Evolutionary conservation across 31 red algal genomes (phyloP), one percentile per base, ranked within the genome.

Genomic region (Asparagopsis taxiformis): DNA sequence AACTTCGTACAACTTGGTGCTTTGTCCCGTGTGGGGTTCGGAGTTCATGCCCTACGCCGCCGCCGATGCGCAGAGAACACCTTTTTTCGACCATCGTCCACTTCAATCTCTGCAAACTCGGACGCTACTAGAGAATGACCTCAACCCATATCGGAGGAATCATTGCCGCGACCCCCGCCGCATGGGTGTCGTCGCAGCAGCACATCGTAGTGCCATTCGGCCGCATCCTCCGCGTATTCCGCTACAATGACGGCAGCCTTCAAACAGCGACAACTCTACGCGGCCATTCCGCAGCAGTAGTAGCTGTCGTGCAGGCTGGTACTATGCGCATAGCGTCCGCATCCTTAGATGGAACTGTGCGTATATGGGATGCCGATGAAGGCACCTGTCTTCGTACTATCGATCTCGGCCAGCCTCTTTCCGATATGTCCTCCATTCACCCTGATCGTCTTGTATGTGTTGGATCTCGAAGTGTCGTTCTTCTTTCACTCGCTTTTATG

Each of bases 261-360:
- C 54, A 52, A 46, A 68, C 63, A 25, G 64, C 80, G 17, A 36
- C 75, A 3, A 53, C 39, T 52, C 68, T 80, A 15, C 30, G 44
- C 31, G 85, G 85, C 29, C 85, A 90, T 50, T 62, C 75, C 21
- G 76, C 74, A 22, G 19, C 60, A 34, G 60, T 80, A 26, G 50
- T 64, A 55, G 48, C 67, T 38, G 52, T 57, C 10, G 51, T 79
- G 20, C 24, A 65, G 5, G 22, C 76, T 44, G 66, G 50, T 51
- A 44, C 46, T 37, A 72, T 74, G 74, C 69, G 85, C 20, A 58
- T 79, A 20, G 74, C 70, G 19, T 90, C 85, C n/a, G 80, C 90
- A n/a, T 80, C 82, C 4, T 52, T 39, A 21, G 90, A 93, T 75
- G 90, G 90, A 15, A 93, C 90, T 26, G 56, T 93, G 19, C 80